Percentiles rank a stretch among this genome's conserved stretches.
Evolutionary conservation across 805 yeast genomes (phyloP).

Genomic region (Ogataea neopini): DNA sequence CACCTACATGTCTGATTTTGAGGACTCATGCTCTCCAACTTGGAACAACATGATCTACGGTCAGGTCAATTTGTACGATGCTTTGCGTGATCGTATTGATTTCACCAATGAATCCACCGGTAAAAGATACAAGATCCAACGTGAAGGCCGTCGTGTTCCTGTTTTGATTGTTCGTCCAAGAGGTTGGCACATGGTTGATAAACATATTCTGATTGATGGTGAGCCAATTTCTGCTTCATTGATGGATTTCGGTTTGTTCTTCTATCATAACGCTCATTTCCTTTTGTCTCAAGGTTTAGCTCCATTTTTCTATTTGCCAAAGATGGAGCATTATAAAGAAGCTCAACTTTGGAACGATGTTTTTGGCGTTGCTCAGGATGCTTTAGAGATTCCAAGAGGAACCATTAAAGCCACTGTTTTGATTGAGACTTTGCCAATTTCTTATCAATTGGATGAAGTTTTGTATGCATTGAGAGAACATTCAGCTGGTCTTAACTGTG

Average conservation of each 20-base stretch:
- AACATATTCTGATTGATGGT: slow-evolving; percentile 68
- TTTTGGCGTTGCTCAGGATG: slow-evolving; percentile 75
- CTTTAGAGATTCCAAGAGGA: slow-evolving; percentile 67
- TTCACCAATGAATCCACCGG: slow-evolving; percentile 42
- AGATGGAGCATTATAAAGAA: slow-evolving; percentile 84
- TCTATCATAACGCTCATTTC: slow-evolving; percentile 71
- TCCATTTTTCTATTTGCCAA: slow-evolving; percentile 81
- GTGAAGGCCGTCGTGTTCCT: slow-evolving; percentile 61
- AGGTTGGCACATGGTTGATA: slow-evolving; percentile 84
- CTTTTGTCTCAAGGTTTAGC: slow-evolving; percentile 66
- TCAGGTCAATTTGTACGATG: slow-evolving; percentile 77
- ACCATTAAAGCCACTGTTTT: slow-evolving; percentile 79
- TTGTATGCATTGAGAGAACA: slow-evolving; percentile 75
- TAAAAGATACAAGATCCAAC: slow-evolving; percentile 41
- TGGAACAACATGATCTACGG: slow-evolving; percentile 81
- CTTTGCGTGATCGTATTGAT: slow-evolving; percentile 65
- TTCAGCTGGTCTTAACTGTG: slow-evolving; percentile 81
- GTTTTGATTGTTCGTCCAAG: slow-evolving; percentile 83
- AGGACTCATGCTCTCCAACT: slow-evolving; percentile 82
- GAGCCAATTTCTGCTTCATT: slow-evolving; percentile 78
- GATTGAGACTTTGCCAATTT: slow-evolving; percentile 83
- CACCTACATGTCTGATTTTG: slow-evolving; percentile 86
- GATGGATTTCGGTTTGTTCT: slow-evolving; percentile 77
- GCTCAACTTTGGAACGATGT: slow-evolving; percentile 84
- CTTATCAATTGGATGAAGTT: slow-evolving; percentile 85